A percentile compares a stretch with the other conserved stretches of the same genome.
Evolutionary conservation across 2,329 filamentous ascomycete species (phyloP).

Genomic region (Aureobasidium mangrovei): DNA sequence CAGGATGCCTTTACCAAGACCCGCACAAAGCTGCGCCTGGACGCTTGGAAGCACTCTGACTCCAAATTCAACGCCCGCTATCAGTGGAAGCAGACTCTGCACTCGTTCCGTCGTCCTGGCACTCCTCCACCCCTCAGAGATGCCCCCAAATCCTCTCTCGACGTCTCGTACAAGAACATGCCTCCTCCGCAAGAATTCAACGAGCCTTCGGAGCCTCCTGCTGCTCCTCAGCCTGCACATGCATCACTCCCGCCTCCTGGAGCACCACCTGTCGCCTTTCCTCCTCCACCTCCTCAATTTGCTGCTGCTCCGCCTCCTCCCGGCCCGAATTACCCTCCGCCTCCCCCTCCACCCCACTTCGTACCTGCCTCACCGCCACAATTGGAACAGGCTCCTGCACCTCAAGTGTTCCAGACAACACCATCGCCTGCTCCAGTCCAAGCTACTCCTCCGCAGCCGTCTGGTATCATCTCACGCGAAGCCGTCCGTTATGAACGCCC

Average conservation of each 20-base stretch:
- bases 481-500: slow-evolving; percentile 64
- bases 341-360: neutral
- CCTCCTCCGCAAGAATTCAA: slow-evolving; percentile 9
- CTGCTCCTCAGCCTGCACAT: slow-evolving; percentile 44
- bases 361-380: slow-evolving; percentile 23
- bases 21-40: slow-evolving; percentile 55
- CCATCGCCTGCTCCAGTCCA: slow-evolving; percentile 18
- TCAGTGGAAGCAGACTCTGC: slow-evolving; percentile 78
- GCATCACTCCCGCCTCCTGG: neutral
- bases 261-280: slow-evolving; percentile 30
- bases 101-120: slow-evolving; percentile 55
- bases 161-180: slow-evolving; percentile 12
- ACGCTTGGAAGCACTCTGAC: slow-evolving; percentile 75
- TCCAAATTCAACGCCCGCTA: slow-evolving; percentile 70
- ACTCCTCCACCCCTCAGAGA: slow-evolving; percentile 40
- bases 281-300: slow-evolving; percentile 18
- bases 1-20: slow-evolving; percentile 46
- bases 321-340: neutral
- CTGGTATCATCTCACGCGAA: slow-evolving; percentile 64
- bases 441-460: slow-evolving; percentile 28
- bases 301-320: neutral
- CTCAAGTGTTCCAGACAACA: neutral
- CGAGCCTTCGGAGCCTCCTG: slow-evolving; percentile 11
- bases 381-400: neutral
- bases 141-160: slow-evolving; percentile 37